Base-by-base conservation (phyloP, 768 basidiomycete genomes). In the Candolleomyces aberdarensis region DNA sequence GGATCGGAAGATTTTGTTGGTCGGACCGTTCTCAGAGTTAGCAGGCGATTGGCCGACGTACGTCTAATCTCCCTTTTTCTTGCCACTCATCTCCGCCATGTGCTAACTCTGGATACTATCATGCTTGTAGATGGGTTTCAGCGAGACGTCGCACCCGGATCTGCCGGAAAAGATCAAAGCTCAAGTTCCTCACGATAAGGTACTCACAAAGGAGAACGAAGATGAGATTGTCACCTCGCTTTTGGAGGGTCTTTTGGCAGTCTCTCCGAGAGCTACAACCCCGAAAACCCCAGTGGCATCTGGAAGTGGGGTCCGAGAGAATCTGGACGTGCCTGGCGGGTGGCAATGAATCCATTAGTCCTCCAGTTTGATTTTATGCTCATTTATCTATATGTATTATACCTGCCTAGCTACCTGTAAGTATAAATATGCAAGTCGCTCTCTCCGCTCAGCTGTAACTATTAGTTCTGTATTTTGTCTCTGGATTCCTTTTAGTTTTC, bases 51-150 rank as follows among this genome's bases (percentile, higher is more conserved):
- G 15, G 81, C 81, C 57, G 89, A 88, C 68, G 88, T 91, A 71
- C 55, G 85, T 56, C 59, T 41, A 41, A 49, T 46, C 4, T 48
- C 26, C 48, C 39, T 14, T 13, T 26, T 32, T 11, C 29, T 52
- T 31, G 11, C 59, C 31, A 53, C 49, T 19, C 39, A 46, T 50
- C 31, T 1, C 32, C 43, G 19, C 40, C 39, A 58, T 40, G 15
- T 50, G 6, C 44, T 17, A 40, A 3, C 60, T 32, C 66, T 68
- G 19, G 66, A 57, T 51, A 20, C 60, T 49, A 20, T 46, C 50
- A 36, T 14, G 8, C 39, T 49, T 64, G 5, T 54, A 91, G 89
- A 90, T 91, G 89, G 89, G 89, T n/a, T 89, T 91, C 64, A 85
- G 83, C 11, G 78, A 85, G 58, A 74, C 74, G 51, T 76, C 79